Base-by-base conservation (phyloP, 2,329 filamentous ascomycete genomes). In the Alternaria solani region DNA sequence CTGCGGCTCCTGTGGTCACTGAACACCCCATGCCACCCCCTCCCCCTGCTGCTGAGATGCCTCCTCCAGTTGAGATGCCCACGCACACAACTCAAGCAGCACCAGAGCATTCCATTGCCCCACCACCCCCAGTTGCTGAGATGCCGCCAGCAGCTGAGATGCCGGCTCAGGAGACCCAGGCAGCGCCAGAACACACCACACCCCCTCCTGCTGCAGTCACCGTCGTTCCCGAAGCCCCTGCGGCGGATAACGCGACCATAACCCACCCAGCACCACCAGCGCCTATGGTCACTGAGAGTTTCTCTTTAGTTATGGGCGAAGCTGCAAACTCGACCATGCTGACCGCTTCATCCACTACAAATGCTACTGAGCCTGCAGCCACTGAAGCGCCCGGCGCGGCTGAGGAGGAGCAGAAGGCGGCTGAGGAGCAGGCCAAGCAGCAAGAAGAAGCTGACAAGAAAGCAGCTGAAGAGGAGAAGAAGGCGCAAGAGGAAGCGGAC, bases 231-330 rank as follows among this genome's bases (percentile, higher is more conserved):
- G 49, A 51, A 23, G 43, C 44, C 8, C 28, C 51, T n/a, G 16
- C 41, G 8, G 39, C 28, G 12, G 39, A 18, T 23, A 41, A 53
- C 26, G 23, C 30, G 14, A 26, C 46, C 30, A 42, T 52, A 38
- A 41, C 32, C 26, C 41, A 36, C 25, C 18, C 48, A 20, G 47
- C 52, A 55, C 60, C 60, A n/a, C 53, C 61, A 4, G 61, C 53
- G 12, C 44, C 61, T 30, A 55, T 43, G 16, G 61, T 57, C 16
- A 61, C 57, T 7, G 58, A 55, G 11, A 63, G 61, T n/a, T 63
- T 63, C 51, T 51, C 61, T 20, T 16, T 63, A 18, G 38, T 61
- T n/a, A 54, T 55, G 51, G 57, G 41, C 4, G 53, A 57, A 26
- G 61, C 57, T 39, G 57, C 43, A 1, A 5, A 52, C 18, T 25